phyloP scores from a whole-genome alignment of 495 filamentous ascomycete genomes.

The Aspergillus heteromorphus region DNA sequence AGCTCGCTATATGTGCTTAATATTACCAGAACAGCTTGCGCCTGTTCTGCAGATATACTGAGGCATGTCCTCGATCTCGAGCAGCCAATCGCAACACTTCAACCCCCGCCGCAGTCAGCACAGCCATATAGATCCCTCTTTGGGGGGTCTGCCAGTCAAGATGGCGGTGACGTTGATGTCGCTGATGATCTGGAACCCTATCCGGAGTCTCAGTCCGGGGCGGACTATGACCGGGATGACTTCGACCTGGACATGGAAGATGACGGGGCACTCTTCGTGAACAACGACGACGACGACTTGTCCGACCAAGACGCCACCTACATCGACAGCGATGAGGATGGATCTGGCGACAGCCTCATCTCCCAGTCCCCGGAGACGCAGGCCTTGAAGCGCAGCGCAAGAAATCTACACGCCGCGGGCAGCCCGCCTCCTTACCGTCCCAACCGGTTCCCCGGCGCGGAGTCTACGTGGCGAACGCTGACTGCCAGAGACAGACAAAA shows the following conservation, averaged over 20 bases:
- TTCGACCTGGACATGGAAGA: slow-evolving; percentile 24
- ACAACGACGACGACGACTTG: too few relatives aligned
- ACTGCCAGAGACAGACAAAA: slow-evolving; percentile 56
- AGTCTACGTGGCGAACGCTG: slow-evolving; percentile 53
- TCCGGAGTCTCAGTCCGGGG: slow-evolving; percentile 1
- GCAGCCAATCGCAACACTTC: slow-evolving; percentile 20
- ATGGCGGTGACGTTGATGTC: too few relatives aligned
- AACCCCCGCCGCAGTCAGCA: slow-evolving; percentile 29
- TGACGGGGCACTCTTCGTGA: slow-evolving; percentile 3
- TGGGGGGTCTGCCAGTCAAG: slow-evolving; percentile 25
- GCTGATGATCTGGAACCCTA: slow-evolving; percentile 7
- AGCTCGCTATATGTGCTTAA: not conserved
- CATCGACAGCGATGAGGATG: slow-evolving; percentile 17
- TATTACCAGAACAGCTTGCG: not conserved
- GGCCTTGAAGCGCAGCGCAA: not conserved
- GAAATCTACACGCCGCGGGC: too few relatives aligned
- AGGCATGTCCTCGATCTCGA: slow-evolving; percentile 36
- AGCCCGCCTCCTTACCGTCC: slow-evolving; percentile 35
- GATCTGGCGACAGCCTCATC: not conserved
- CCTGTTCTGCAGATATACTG: not conserved
- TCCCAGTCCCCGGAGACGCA: not conserved
- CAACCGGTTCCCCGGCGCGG: slow-evolving; percentile 49
- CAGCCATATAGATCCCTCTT: slow-evolving; percentile 33
- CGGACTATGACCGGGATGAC: slow-evolving; percentile 14
- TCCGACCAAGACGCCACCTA: slow-evolving; percentile 24